Conservation (phyloP, 164 flowering plant species). For the Aristolochia contorta region DNA sequence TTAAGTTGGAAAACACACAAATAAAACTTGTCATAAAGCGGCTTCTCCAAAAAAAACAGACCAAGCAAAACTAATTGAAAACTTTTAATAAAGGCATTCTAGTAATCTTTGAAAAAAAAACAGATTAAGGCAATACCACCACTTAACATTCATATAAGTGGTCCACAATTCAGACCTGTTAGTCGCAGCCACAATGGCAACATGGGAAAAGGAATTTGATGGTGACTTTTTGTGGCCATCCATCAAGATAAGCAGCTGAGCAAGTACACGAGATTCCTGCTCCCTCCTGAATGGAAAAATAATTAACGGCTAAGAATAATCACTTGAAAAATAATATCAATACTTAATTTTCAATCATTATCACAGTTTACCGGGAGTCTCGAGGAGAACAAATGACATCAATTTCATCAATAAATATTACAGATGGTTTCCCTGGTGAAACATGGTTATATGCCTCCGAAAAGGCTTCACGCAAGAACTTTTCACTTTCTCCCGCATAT, state of each 20-base stretch:
- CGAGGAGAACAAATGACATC: constrained; percentile 90
- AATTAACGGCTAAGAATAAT: background rate
- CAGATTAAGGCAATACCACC: no score
- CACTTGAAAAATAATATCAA: background rate
- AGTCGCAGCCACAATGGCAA: constrained; percentile 89
- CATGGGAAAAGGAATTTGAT: constrained; percentile 32
- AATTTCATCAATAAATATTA: constrained; percentile 89
- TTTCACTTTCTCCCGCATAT: constrained; percentile 95
- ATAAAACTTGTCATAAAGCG: no score
- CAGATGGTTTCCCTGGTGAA: constrained; percentile 54
- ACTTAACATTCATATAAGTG: no score
- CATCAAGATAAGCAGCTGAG: constrained; percentile 77
- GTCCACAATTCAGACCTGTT: constrained; percentile 44
- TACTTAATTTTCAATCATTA: background rate
- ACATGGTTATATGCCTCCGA: constrained; percentile 61
- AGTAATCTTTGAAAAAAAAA: no score
- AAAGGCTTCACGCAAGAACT: constrained; percentile 71
- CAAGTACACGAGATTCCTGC: constrained; percentile 66
- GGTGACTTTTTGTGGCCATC: constrained; percentile 44
- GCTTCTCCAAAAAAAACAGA: no score
- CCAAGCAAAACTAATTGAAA: no score
- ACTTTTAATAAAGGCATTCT: no score
- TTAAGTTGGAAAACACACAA: no score
- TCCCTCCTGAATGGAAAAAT: constrained; percentile 51
- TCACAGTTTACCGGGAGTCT: constrained; percentile 46